Percentiles rank a stretch among this genome's conserved stretches.
Conservation (phyloP, 176 grass and related monocot species). For the Avena eriantha region DNA sequence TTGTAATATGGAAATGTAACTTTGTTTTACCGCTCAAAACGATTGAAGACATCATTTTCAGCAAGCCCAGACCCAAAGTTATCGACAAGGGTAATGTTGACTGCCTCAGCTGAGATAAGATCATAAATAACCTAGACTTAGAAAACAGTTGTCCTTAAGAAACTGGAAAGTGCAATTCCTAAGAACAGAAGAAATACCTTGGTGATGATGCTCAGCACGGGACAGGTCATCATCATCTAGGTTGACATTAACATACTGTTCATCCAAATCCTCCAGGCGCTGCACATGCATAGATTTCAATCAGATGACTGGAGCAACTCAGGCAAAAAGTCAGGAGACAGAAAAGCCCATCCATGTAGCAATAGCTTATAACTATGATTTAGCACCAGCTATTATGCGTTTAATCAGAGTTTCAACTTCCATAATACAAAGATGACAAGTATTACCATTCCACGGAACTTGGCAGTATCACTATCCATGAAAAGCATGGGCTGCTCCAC, state of each 20-base stretch:
- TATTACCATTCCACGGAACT: slow-evolving; percentile 76
- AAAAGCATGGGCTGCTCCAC: slow-evolving; percentile 67
- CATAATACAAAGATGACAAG: slow-evolving; percentile 32
- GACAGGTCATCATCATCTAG: slow-evolving; percentile 62
- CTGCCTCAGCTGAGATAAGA: slow-evolving; percentile 58
- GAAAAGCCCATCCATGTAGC: slow-evolving; percentile 18
- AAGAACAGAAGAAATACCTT: slow-evolving; percentile 60
- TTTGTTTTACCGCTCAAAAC: slow-evolving; percentile 76
- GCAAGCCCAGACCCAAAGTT: slow-evolving; percentile 55
- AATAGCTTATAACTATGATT: neutral
- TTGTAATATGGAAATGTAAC: neutral
- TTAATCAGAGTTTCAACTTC: neutral
- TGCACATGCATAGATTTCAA: slow-evolving; percentile 42
- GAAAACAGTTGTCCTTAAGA: slow-evolving; percentile 12
- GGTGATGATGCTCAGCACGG: slow-evolving; percentile 54
- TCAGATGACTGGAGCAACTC: slow-evolving; percentile 19
- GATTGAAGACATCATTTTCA: slow-evolving; percentile 67
- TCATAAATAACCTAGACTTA: slow-evolving; percentile 27
- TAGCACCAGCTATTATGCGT: slow-evolving; percentile 4
- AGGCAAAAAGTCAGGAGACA: slow-evolving; percentile 30
- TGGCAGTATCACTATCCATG: slow-evolving; percentile 51
- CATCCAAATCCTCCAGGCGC: slow-evolving; percentile 88
- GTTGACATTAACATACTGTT: slow-evolving; percentile 81
- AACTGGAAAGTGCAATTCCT: slow-evolving; percentile 1
- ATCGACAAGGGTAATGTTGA: slow-evolving; percentile 77